phyloP scores from a whole-genome alignment of 2,329 filamentous ascomycete genomes.

The Xenoacremonium recifei region DNA sequence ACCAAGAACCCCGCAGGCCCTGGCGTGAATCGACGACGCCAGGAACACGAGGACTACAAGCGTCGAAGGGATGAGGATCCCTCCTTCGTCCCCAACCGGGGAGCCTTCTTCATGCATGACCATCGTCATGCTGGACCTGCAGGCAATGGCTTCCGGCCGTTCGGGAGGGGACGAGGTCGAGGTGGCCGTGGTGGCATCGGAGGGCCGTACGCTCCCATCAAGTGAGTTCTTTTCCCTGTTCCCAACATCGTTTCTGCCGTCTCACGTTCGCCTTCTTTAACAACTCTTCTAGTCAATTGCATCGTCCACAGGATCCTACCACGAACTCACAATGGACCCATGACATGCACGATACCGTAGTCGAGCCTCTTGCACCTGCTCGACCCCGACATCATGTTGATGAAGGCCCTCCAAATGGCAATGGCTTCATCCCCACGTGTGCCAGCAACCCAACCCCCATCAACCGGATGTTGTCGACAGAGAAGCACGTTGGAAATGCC shows the following conservation, averaged over 20 bases:
- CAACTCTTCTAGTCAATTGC: slow-evolving; percentile 36
- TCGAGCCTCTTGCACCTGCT: slow-evolving; percentile 41
- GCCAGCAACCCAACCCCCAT: slow-evolving; percentile 62
- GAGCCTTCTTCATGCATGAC: slow-evolving; percentile 97
- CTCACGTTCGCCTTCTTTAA: slow-evolving; percentile 11
- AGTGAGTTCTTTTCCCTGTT: too few relatives aligned
- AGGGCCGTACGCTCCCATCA: slow-evolving; percentile 58
- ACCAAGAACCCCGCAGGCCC: slow-evolving; percentile 51
- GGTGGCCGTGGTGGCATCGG: slow-evolving; percentile 59
- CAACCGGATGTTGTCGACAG: slow-evolving; percentile 78
- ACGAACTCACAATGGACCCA: slow-evolving; percentile 84
- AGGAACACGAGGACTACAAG: slow-evolving; percentile 89
- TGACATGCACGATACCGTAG: slow-evolving; percentile 82
- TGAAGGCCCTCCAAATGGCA: slow-evolving; percentile 51
- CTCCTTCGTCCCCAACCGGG: slow-evolving; percentile 89
- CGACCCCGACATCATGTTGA: slow-evolving; percentile 42
- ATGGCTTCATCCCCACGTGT: slow-evolving; percentile 54
- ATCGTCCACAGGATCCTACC: slow-evolving; percentile 56
- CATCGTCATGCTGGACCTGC: slow-evolving; percentile 76
- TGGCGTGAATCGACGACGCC: slow-evolving; percentile 68
- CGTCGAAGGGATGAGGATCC: slow-evolving; percentile 86
- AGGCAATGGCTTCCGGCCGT: slow-evolving; percentile 74
- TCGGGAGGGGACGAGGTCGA: slow-evolving; percentile 64
- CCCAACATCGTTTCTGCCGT: too few relatives aligned
- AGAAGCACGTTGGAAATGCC: slow-evolving; percentile 79